Conservation (phyloP, 2,329 filamentous ascomycete genomes). For the Microsporum audouinii region DNA sequence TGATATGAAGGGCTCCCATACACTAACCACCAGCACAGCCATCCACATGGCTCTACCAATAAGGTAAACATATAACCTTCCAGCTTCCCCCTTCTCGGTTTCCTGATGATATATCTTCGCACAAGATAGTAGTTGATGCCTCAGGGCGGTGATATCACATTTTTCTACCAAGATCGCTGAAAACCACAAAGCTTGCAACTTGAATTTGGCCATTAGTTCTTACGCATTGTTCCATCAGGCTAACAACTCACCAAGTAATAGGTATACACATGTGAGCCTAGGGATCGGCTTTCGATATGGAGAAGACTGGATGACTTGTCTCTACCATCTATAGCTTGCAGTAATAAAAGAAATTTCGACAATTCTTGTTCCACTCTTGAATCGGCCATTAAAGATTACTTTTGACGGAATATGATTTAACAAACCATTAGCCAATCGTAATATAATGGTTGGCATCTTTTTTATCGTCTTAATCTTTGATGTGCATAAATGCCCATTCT, state of each 20-base stretch:
- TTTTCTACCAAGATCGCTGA: conserved; percentile 60
- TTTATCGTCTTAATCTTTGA: no score
- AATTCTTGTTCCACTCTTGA: no score
- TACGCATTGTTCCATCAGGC: neutral
- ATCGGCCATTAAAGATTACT: no score
- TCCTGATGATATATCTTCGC: conserved; percentile 55
- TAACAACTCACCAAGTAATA: neutral
- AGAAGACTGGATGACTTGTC: neutral
- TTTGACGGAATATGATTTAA: no score
- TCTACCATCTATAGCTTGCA: neutral
- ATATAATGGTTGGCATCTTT: no score
- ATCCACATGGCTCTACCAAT: neutral
- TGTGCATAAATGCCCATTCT: no score
- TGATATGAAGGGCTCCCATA: neutral
- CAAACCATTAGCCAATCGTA: no score
- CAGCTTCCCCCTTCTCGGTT: conserved; percentile 24
- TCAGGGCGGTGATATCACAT: conserved; percentile 45
- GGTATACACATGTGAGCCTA: neutral
- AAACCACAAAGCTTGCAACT: conserved; percentile 28
- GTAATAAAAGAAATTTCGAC: neutral
- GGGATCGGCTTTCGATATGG: neutral
- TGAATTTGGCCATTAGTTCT: neutral
- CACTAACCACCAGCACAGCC: neutral
- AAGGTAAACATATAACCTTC: neutral
- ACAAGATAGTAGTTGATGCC: conserved; percentile 60